phyloP scores from a whole-genome alignment of 441 rosid species.

The Aquilaria agallochum region DNA sequence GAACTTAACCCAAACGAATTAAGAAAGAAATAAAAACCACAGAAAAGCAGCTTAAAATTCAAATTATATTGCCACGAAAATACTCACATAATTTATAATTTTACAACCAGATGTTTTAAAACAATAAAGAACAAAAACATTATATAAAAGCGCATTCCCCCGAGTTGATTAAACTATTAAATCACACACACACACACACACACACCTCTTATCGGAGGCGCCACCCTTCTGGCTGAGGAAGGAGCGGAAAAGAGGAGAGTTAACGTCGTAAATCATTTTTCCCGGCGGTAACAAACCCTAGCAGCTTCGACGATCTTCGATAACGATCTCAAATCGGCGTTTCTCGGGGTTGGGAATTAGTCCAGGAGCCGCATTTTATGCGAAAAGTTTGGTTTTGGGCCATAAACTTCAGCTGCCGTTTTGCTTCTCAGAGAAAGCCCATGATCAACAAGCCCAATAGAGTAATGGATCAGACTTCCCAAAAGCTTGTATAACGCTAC shows the following conservation, averaged over 20 bases:
- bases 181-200: neutral
- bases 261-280: slow-evolving; percentile 92
- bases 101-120: too few relatives aligned
- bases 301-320: slow-evolving; percentile 3
- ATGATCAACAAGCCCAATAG: neutral
- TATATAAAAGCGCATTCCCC: too few relatives aligned
- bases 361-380: neutral
- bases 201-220: slow-evolving; percentile 83
- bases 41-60: too few relatives aligned
- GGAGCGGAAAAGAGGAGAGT: slow-evolving; percentile 82
- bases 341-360: neutral
- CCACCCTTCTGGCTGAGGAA: slow-evolving; percentile 97
- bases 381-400: neutral
- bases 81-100: too few relatives aligned
- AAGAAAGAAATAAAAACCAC: too few relatives aligned
- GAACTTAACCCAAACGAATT: too few relatives aligned
- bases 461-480: too few relatives aligned
- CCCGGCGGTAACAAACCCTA: slow-evolving; percentile 23
- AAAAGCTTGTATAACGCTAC: too few relatives aligned
- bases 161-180: too few relatives aligned
- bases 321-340: neutral
- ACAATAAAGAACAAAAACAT: too few relatives aligned
- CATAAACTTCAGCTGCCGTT: too few relatives aligned
- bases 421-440: neutral
- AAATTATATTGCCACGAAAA: too few relatives aligned